Base-by-base conservation (phyloP, 768 basidiomycete species). In the Lentinula edodes region DNA sequence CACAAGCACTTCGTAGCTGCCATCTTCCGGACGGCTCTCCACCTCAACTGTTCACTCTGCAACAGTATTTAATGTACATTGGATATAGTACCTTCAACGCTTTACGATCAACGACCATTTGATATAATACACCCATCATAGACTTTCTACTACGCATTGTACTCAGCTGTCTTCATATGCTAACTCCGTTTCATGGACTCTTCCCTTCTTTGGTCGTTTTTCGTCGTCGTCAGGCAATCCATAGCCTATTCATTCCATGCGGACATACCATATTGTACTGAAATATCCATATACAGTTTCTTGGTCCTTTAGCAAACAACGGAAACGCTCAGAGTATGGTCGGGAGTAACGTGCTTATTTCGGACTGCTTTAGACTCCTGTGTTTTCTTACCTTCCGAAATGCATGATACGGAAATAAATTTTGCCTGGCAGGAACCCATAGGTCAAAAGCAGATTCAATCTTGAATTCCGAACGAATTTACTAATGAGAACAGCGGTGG, bases 41-140 rank as follows among this genome's bases (percentile, higher is more conserved):
- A 81, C 66, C 73, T 89, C 68, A 74, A 82, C 62, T 91, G 89
- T 78, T 75, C 83, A 43, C 72, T 91, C 69, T 91, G 89, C 72
- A 78, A 87, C 73, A 83, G 72, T 75, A 74, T 88, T 73, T 88
- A 83, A 80, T 70, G 71, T 73, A 78, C 74, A 70, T 72, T 48
- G n/a, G 16, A 16, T 12, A 12, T 52, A 23, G 32, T 53, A 38
- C 35, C 18, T 54, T 18, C 62, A 56, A 65, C 55, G 53, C 50
- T n/a, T 56, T 18, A 73, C 60, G 62, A 67, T 66, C 32, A 15
- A 66, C 70, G 72, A 67, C 61, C 66, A 69, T 75, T 61, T 62
- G 62, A 65, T 50, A 69, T 66, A 66, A 63, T 73, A 67, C 74
- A 74, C 45, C 16, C 55, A 46, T 34, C 59, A 52, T 58, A 58